phyloP scores from a whole-genome alignment of 805 yeast genomes.

The Kodamaea leandrae region DNA sequence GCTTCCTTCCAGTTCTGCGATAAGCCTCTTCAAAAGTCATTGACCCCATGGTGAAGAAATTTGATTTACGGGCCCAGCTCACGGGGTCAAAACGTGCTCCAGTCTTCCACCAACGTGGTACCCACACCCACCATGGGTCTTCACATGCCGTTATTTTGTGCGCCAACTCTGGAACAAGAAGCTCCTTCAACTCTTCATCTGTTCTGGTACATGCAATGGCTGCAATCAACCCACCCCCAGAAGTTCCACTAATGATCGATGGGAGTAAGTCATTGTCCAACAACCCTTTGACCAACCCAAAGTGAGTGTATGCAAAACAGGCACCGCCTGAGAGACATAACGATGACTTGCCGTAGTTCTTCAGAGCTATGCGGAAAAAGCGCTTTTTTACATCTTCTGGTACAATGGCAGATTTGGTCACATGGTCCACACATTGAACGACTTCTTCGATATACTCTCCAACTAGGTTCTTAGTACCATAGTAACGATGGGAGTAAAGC shows the following conservation, averaged over 20 bases:
- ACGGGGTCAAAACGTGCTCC: slow-evolving; percentile 78
- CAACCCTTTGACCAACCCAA: slow-evolving; percentile 71
- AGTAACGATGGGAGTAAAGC: slow-evolving; percentile 70
- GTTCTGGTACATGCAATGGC: slow-evolving; percentile 70
- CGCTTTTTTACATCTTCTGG: slow-evolving; percentile 41
- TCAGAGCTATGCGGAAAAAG: slow-evolving; percentile 56
- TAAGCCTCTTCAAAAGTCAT: slow-evolving; percentile 69
- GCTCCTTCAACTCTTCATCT: slow-evolving; percentile 55
- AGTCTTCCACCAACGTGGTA: slow-evolving; percentile 64
- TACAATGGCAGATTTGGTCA: slow-evolving; percentile 39
- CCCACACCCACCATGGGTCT: slow-evolving; percentile 58
- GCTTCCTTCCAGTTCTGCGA: slow-evolving; percentile 63
- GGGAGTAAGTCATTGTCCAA: slow-evolving; percentile 68
- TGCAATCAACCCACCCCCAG: slow-evolving; percentile 79
- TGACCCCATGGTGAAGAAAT: slow-evolving; percentile 72
- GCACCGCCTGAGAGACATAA: slow-evolving; percentile 79
- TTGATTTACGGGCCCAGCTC: slow-evolving; percentile 67
- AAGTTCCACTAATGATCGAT: slow-evolving; percentile 68
- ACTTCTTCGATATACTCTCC: slow-evolving; percentile 55
- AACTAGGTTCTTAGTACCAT: slow-evolving; percentile 67
- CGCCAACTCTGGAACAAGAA: slow-evolving; percentile 62
- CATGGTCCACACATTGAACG: slow-evolving; percentile 42
- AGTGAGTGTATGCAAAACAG: slow-evolving; percentile 71
- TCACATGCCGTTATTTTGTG: slow-evolving; percentile 66
- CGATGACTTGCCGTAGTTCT: slow-evolving; percentile 71